Percentiles rank a stretch among this genome's conserved stretches.
Evolutionary conservation across 2,329 filamentous ascomycete genomes (phyloP).

Genomic region (Aspergillus tamarii): DNA sequence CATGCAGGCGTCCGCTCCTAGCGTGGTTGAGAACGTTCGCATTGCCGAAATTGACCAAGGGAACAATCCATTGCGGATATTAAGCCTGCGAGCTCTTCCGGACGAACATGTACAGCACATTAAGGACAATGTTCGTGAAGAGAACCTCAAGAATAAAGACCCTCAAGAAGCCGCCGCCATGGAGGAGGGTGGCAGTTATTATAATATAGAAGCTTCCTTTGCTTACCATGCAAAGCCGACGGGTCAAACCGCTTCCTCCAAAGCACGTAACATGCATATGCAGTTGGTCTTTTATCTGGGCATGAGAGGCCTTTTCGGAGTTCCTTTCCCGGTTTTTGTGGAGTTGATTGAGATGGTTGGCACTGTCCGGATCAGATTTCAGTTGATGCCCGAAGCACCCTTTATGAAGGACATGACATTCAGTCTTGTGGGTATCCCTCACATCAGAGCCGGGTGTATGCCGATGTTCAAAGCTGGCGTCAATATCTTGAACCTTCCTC

Average conservation of each 20-base stretch:
- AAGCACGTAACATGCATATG: slow-evolving; percentile 96
- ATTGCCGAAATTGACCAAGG: slow-evolving; percentile 95
- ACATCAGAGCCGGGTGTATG: slow-evolving; percentile 84
- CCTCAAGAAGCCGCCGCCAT: slow-evolving; percentile 84
- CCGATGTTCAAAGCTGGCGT: slow-evolving; percentile 90
- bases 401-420: slow-evolving; percentile 92
- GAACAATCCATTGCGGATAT: slow-evolving; percentile 82
- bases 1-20: slow-evolving; percentile 93
- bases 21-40: slow-evolving; percentile 89
- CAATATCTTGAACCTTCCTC: slow-evolving; percentile 85
- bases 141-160: slow-evolving; percentile 80
- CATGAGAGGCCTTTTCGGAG: slow-evolving; percentile 82
- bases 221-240: slow-evolving; percentile 87
- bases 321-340: slow-evolving; percentile 84
- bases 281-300: slow-evolving; percentile 92
- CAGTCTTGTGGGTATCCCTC: slow-evolving; percentile 90
- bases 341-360: slow-evolving; percentile 90
- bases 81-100: slow-evolving; percentile 83
- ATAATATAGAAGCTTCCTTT: slow-evolving; percentile 88
- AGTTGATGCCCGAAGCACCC: slow-evolving; percentile 86
- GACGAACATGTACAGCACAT: slow-evolving; percentile 80
- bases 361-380: slow-evolving; percentile 78
- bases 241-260: slow-evolving; percentile 70
- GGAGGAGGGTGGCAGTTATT: slow-evolving; percentile 88
- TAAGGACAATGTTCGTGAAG: slow-evolving; percentile 76